Evolutionary conservation across 169 alveolate genomes (phyloP).

Genomic region (Cryptosporidium felis): DNA sequence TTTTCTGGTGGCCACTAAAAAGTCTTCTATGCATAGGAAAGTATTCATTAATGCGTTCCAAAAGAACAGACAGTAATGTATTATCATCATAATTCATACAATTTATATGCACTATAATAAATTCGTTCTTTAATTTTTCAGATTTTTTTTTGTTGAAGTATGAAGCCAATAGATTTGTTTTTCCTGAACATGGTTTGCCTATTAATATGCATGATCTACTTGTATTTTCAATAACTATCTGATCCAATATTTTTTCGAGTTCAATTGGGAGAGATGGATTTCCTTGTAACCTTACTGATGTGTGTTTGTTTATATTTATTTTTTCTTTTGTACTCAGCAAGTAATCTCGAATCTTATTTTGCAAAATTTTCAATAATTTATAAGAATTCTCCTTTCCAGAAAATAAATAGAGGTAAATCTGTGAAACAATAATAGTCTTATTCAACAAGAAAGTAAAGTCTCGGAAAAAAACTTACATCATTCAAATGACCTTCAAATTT

Average conservation of each 20-base stretch:
- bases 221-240: background rate
- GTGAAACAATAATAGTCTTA: background rate
- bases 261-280: background rate
- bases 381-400: background rate
- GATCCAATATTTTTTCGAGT: constrained; percentile 14
- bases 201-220: constrained; percentile 59
- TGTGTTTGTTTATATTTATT: background rate
- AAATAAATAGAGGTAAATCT: constrained; percentile 25
- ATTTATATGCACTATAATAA: constrained; percentile 31
- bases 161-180: constrained; percentile 16
- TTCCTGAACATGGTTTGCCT: constrained; percentile 51
- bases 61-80: background rate
- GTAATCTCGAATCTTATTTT: background rate
- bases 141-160: constrained; percentile 21
- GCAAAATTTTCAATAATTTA: constrained; percentile 16
- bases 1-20: constrained; percentile 55
- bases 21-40: constrained; percentile 60
- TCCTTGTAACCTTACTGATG: background rate
- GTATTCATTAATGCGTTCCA: constrained; percentile 42
- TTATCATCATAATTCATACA: constrained; percentile 64
- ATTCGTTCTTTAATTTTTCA: background rate
- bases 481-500: background rate
- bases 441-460: background rate
- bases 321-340: background rate
- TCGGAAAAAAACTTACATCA: constrained; percentile 14